phyloP scores from a whole-genome alignment of 345 rosid genomes.

The Lepidium africanum region DNA sequence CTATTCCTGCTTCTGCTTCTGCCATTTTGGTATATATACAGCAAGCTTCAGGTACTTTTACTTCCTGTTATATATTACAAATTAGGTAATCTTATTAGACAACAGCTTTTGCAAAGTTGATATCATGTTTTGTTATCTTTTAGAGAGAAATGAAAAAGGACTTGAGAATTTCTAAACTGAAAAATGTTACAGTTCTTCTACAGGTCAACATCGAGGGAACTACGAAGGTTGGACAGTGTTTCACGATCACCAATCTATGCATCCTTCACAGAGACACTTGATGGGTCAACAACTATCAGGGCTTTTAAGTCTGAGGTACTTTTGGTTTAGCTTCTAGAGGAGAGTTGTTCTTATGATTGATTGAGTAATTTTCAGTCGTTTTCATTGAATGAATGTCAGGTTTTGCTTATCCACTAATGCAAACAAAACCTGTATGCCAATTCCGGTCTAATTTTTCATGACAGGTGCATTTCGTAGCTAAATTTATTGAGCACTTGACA shows the following conservation, averaged over 20 bases:
- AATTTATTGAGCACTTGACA: conserved; percentile 50
- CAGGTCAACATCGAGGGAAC: conserved; percentile 92
- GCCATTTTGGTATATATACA: conserved; percentile 86
- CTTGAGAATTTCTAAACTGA: conserved; percentile 8
- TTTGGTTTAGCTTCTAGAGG: background rate
- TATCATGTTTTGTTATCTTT: background rate
- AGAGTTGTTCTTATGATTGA: background rate
- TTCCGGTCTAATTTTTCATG: background rate
- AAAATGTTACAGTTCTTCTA: conserved; percentile 65
- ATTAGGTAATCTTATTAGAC: background rate
- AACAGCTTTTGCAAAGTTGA: background rate
- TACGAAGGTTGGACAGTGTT: conserved; percentile 88
- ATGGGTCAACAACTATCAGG: conserved; percentile 85
- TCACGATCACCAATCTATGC: conserved; percentile 91
- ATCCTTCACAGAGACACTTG: conserved; percentile 82
- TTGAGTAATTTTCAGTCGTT: background rate
- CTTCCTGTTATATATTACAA: background rate
- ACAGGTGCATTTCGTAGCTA: conserved; percentile 59
- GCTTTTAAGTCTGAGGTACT: conserved; percentile 79
- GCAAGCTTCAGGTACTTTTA: conserved; percentile 73
- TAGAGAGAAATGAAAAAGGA: background rate
- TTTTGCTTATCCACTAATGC: background rate
- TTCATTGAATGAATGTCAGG: background rate
- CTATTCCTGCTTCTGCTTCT: conserved; percentile 70
- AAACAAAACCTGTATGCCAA: conserved; percentile 1